Conservation (phyloP, 192 early-diverging fungal species). For the Coemansia sp. region DNA sequence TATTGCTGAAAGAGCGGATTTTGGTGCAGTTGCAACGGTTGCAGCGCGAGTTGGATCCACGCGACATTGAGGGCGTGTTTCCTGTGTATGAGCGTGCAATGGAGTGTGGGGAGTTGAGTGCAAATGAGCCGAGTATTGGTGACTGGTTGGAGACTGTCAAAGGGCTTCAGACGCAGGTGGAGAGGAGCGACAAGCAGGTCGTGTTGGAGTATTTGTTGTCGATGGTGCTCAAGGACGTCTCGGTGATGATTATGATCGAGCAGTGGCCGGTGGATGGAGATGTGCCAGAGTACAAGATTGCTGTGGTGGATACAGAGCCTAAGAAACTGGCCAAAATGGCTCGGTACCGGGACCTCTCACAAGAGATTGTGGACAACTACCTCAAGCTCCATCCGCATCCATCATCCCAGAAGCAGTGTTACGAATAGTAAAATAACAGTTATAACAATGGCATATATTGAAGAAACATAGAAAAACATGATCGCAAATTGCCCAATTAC, state of each 20-base stretch:
- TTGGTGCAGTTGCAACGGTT: slow-evolving; percentile 48
- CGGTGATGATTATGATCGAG: slow-evolving; percentile 58
- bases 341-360: slow-evolving; percentile 56
- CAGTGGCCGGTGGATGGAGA: slow-evolving; percentile 7
- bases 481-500: neutral
- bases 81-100: slow-evolving; percentile 28
- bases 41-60: slow-evolving; percentile 57
- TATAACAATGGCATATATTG: neutral
- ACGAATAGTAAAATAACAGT: slow-evolving; percentile 14
- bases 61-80: slow-evolving; percentile 60
- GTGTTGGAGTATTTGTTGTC: slow-evolving; percentile 69
- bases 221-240: slow-evolving; percentile 76
- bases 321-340: slow-evolving; percentile 64
- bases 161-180: slow-evolving; percentile 4
- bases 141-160: slow-evolving; percentile 39
- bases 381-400: slow-evolving; percentile 19
- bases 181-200: slow-evolving; percentile 42
- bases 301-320: slow-evolving; percentile 70
- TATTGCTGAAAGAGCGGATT: slow-evolving; percentile 52
- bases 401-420: slow-evolving; percentile 17
- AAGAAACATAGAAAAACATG: neutral
- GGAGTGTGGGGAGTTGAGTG: slow-evolving; percentile 18
- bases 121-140: slow-evolving; percentile 11
- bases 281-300: slow-evolving; percentile 40
- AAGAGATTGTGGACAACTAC: slow-evolving; percentile 57